Base-by-base conservation (phyloP, 306 rosid genomes). In the Quercus berberidifolia region DNA sequence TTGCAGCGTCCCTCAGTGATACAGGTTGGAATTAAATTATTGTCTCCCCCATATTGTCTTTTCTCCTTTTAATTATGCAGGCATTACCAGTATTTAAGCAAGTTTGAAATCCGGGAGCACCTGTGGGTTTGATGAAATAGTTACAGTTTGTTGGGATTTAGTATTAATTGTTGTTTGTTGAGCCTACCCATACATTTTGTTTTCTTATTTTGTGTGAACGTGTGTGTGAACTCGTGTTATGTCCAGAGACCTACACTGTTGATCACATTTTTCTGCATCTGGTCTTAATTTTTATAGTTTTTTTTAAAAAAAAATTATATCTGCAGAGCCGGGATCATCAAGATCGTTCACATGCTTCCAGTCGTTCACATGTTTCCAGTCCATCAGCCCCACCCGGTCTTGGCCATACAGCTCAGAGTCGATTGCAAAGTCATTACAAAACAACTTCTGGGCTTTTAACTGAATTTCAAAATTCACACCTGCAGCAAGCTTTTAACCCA, bases 401-500 rank as follows among this genome's bases (percentile, higher is more conserved):
- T 49, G 54, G 54, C 54, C 54, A 13, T 49, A 49, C 87, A 51
- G 79, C 63, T 38, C 56, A 80, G 23, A 83, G 83, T 88, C 91
- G 77, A 74, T 52, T 38, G 80, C 89, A 80, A 63, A 83, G 69
- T 63, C 55, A 65, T 69, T 35, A 55, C 77, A 80, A 84, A 68
- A 2, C 81, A 78, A 38, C 82, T 51, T 1, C 82, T 10, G 23
- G 81, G 51, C 20, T 18, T 2, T 68, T 84, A 23, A 20, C 15
- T 20, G 85, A 70, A 1, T 84, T 87, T 14, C 84, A 76, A 64
- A 92, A 92, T 83, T 3, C 87, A 31, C 97, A 90, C 84, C 87
- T 91, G 63, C 97, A 86, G 81, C 94, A 86, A 79, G 43, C 84
- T 79, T 79, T 95, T 71, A 85, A 80, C 81, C 15, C 74, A 43